phyloP scores from a whole-genome alignment of 2,329 filamentous ascomycete species.

The Ramichloridium luteum region DNA sequence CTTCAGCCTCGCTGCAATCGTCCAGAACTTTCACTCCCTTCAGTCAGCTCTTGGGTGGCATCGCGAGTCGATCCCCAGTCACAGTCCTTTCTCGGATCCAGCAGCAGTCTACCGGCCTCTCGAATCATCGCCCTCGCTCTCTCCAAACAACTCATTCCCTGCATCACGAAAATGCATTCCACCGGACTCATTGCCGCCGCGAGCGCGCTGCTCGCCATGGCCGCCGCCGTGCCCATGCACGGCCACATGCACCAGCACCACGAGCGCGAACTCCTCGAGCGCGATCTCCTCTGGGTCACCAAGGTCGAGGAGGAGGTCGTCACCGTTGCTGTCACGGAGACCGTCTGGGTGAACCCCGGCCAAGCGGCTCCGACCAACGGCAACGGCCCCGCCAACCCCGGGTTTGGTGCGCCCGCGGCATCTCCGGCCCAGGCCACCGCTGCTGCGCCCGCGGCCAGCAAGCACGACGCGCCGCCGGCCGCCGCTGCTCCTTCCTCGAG shows the following conservation, averaged over 20 bases:
- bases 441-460: constrained; percentile 1
- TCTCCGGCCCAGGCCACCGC: constrained; percentile 3
- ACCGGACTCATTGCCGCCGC: constrained; percentile 20
- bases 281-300: constrained; percentile 39
- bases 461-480: neutral
- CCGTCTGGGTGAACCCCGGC: constrained; percentile 33
- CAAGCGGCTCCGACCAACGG: constrained; percentile 14
- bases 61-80: too few species aligned
- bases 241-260: constrained; percentile 13
- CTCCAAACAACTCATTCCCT: too few species aligned
- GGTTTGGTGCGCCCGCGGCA: constrained; percentile 5
- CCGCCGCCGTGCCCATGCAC: constrained; percentile 21
- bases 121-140: too few species aligned
- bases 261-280: constrained; percentile 28
- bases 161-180: too few species aligned
- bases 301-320: constrained; percentile 36
- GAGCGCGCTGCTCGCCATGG: constrained; percentile 20
- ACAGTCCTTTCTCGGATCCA: too few species aligned
- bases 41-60: too few species aligned
- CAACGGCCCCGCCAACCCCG: constrained; percentile 8
- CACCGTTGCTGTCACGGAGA: constrained; percentile 38
- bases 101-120: too few species aligned
- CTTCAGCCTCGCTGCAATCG: too few species aligned
- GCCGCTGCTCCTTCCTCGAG: neutral
- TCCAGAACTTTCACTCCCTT: too few species aligned